Conservation (phyloP, 805 yeast species). For the Saccharomycopsis selenospora region DNA sequence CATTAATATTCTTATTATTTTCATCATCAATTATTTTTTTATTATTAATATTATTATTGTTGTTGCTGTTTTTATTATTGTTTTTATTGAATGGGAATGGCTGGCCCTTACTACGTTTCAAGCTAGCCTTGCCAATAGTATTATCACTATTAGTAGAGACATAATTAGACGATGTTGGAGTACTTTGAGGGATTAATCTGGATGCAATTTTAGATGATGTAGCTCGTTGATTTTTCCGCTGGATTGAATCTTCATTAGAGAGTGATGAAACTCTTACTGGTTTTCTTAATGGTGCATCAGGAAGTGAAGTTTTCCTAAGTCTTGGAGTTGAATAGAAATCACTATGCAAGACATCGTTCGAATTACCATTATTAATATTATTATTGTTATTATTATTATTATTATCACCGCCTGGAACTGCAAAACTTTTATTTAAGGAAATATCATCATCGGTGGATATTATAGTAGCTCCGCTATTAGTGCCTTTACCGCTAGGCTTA, state of each 20-base stretch:
- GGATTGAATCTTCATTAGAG: slow-evolving; percentile 25
- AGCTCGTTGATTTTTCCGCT: slow-evolving; percentile 26
- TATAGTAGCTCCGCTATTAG: background rate
- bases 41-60: slow-evolving; percentile 1
- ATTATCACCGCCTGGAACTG: background rate
- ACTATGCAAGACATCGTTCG: background rate
- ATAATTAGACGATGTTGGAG: slow-evolving; percentile 15
- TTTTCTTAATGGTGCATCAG: slow-evolving; percentile 36
- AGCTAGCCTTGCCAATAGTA: slow-evolving; percentile 3
- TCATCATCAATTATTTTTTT: slow-evolving; percentile 8
- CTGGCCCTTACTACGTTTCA: slow-evolving; percentile 13
- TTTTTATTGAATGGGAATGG: background rate
- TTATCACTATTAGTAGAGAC: background rate
- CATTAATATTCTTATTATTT: slow-evolving; percentile 11
- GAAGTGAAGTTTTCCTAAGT: slow-evolving; percentile 30
- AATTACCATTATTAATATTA: slow-evolving; percentile 3
- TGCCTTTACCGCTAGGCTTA: background rate
- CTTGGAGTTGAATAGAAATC: slow-evolving; percentile 37
- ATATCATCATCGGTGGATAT: slow-evolving; percentile 2
- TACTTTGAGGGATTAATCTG: slow-evolving; percentile 39
- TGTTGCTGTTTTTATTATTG: background rate
- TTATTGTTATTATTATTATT: slow-evolving; percentile 8
- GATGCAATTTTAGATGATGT: slow-evolving; percentile 42
- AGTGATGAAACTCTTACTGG: slow-evolving; percentile 24
- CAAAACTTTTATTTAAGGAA: background rate